Conservation (phyloP, 306 rosid genomes). For the Potentilla sterilis region DNA sequence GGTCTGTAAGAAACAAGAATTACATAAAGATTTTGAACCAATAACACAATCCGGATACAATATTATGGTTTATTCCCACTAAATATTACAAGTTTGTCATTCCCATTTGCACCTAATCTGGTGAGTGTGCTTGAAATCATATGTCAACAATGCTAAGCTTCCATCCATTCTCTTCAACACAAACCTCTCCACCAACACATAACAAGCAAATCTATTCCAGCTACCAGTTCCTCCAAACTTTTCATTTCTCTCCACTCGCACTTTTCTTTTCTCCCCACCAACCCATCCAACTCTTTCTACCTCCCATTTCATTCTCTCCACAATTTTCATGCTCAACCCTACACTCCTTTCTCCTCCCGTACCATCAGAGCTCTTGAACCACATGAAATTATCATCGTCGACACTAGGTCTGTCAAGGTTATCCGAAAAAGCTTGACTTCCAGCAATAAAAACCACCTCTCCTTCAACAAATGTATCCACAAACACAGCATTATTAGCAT, state of each 20-base stretch:
- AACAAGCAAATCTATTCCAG: slow-evolving; percentile 44
- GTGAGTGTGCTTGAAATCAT: slow-evolving; percentile 48
- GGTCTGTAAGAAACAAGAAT: too few relatives aligned
- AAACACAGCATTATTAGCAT: slow-evolving; percentile 24
- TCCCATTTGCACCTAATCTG: slow-evolving; percentile 51
- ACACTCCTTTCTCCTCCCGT: slow-evolving; percentile 34
- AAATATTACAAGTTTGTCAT: slow-evolving; percentile 2
- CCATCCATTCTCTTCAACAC: slow-evolving; percentile 43
- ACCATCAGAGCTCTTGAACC: slow-evolving; percentile 43
- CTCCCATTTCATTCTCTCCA: slow-evolving; percentile 64
- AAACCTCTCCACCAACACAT: slow-evolving; percentile 52
- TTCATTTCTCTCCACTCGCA: slow-evolving; percentile 43
- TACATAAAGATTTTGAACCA: too few relatives aligned
- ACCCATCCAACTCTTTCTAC: slow-evolving; percentile 34
- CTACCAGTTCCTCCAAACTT: slow-evolving; percentile 36
- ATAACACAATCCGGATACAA: too few relatives aligned
- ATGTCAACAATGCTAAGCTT: slow-evolving; percentile 28
- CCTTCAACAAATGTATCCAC: slow-evolving; percentile 50
- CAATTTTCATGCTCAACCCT: slow-evolving; percentile 46
- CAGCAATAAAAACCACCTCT: slow-evolving; percentile 39
- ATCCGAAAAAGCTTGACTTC: slow-evolving; percentile 35
- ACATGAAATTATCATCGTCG: slow-evolving; percentile 30
- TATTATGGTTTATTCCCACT: background rate
- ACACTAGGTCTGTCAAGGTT: background rate
- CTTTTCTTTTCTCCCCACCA: slow-evolving; percentile 33